Evolutionary conservation across 2,329 filamentous ascomycete genomes (phyloP).

Genomic region (Fonsecaea monophora): DNA sequence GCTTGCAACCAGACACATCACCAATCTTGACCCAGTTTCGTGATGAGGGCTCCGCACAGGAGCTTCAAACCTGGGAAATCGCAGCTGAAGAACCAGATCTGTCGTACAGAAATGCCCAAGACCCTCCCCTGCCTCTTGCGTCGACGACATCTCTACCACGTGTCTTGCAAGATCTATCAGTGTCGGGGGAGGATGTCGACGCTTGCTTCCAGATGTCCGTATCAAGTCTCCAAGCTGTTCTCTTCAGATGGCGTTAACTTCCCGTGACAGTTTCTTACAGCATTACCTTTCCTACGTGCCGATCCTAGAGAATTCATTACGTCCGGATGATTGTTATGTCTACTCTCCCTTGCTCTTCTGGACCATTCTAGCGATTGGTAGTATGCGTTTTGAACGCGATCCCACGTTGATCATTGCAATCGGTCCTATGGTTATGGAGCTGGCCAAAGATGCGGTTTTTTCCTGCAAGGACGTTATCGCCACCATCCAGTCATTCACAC

Average conservation of each 20-base stretch:
- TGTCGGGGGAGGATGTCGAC: slow-evolving; percentile 9
- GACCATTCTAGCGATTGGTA: slow-evolving; percentile 68
- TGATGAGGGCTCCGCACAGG: neutral
- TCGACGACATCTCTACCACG: neutral
- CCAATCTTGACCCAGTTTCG: neutral
- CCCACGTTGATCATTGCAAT: slow-evolving; percentile 60
- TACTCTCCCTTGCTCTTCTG: slow-evolving; percentile 68
- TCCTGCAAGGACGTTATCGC: neutral
- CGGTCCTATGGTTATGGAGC: slow-evolving; percentile 31
- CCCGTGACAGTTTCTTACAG: slow-evolving; percentile 61
- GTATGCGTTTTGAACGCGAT: slow-evolving; percentile 63
- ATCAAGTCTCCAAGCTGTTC: neutral
- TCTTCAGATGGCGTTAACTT: neutral
- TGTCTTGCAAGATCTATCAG: slow-evolving; percentile 5
- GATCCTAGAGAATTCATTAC: slow-evolving; percentile 61
- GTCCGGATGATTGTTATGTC: slow-evolving; percentile 63
- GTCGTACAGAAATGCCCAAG: neutral
- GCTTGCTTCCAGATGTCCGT: slow-evolving; percentile 9
- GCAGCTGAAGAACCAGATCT: neutral
- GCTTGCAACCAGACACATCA: neutral
- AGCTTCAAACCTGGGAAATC: neutral
- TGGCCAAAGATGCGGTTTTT: slow-evolving; percentile 14
- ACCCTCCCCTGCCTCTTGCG: neutral
- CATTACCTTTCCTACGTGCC: slow-evolving; percentile 68
- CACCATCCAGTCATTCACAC: slow-evolving; percentile 9